These are phyloP conservation scores for Eucalyptus shirleyi DNA, from an alignment of 345 rosid genomes.

Conservation along the genomic window DNA sequence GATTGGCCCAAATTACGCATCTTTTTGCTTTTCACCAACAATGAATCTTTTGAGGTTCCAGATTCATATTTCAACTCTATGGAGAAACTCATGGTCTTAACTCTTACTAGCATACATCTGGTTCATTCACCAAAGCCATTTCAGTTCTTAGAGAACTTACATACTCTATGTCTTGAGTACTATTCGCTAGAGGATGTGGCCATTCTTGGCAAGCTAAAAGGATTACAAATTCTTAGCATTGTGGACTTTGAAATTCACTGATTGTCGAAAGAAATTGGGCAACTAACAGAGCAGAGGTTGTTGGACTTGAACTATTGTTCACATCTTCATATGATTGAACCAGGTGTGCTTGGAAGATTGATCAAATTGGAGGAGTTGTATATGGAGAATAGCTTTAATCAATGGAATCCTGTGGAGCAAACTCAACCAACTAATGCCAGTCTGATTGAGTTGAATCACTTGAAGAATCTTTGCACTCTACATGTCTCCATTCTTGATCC, in stretches of 20 bases:
- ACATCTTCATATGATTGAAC: not conserved
- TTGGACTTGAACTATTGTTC: not conserved
- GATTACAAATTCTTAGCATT: not conserved
- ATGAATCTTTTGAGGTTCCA: not conserved
- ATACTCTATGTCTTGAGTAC: not conserved
- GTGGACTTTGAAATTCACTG: too few species aligned
- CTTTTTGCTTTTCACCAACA: not conserved
- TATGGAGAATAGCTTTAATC: not conserved
- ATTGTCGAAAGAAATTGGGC: not conserved
- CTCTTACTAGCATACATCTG: accelerated
- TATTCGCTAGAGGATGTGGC: not conserved
- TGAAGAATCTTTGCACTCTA: not conserved
- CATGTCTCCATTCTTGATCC: not conserved
- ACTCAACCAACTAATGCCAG: not conserved
- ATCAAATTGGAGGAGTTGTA: not conserved
- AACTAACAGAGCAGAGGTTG: not conserved
- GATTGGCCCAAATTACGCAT: not conserved
- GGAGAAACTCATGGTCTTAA: not conserved
- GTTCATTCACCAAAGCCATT: not conserved
- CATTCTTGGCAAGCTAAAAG: not conserved
- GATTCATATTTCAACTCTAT: not conserved
- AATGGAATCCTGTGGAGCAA: not conserved
- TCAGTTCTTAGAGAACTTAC: too few species aligned
- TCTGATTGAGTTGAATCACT: not conserved
- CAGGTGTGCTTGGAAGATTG: not conserved